phyloP scores from a whole-genome alignment of 2,329 filamentous ascomycete genomes.

The Exophiala oligosperma region DNA sequence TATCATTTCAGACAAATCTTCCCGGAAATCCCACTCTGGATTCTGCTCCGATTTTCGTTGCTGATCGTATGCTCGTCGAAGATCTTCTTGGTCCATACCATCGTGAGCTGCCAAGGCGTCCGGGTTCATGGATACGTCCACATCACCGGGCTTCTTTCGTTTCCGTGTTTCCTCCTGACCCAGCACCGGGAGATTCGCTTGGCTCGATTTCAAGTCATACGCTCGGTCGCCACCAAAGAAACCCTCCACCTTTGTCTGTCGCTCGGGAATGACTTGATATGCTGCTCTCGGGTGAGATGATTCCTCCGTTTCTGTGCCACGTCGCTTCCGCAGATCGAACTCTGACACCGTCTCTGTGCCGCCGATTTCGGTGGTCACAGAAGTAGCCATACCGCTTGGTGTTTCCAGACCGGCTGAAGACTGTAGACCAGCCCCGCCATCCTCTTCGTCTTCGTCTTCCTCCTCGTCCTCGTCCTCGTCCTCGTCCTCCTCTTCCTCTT shows the following conservation, averaged over 20 bases:
- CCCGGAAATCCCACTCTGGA: constrained; percentile 74
- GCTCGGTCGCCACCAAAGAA: constrained; percentile 96
- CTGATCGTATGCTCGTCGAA: constrained; percentile 77
- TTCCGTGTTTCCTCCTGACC: constrained; percentile 79
- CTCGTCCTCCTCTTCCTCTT: constrained; percentile 67
- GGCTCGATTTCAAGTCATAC: constrained; percentile 75
- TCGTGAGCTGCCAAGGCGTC: constrained; percentile 75
- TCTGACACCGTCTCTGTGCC: constrained; percentile 77
- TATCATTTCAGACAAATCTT: constrained; percentile 95
- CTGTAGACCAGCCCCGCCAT: constrained; percentile 65
- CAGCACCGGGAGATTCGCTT: constrained; percentile 67
- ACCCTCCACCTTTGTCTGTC: constrained; percentile 78
- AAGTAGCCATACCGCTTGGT: constrained; percentile 75
- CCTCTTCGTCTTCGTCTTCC: constrained; percentile 54
- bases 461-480: constrained; percentile 68
- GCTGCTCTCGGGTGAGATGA: constrained; percentile 71
- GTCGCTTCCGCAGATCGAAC: constrained; percentile 86
- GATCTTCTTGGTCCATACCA: constrained; percentile 79
- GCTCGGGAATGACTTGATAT: constrained; percentile 87
- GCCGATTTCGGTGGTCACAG: constrained; percentile 76
- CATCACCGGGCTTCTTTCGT: constrained; percentile 93
- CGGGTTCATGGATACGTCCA: constrained; percentile 88
- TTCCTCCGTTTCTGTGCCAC: constrained; percentile 87
- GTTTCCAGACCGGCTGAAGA: constrained; percentile 78
- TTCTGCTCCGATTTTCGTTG: constrained; percentile 65